A percentile compares a stretch with the other conserved stretches of the same genome.
Conservation (phyloP, 768 basidiomycete species). For the Lepiota venenata region DNA sequence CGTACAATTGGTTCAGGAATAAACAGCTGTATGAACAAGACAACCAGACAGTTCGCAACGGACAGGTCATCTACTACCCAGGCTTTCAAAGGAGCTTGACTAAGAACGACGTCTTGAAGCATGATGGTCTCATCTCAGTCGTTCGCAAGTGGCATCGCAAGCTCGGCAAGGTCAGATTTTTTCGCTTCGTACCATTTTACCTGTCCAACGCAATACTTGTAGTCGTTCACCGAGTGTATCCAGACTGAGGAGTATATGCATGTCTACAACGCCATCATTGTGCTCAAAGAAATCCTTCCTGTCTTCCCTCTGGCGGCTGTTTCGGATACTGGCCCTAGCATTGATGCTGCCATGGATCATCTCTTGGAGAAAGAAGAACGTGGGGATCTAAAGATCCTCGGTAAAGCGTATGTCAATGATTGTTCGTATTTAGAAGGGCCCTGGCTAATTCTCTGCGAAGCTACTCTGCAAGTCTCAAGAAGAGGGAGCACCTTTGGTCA, state of each 20-base stretch:
- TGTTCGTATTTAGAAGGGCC: slow-evolving; percentile 3
- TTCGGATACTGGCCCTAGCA: slow-evolving; percentile 46
- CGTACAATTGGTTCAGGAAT: slow-evolving; percentile 77
- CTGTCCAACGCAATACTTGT: slow-evolving; percentile 5
- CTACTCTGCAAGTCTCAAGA: slow-evolving; percentile 74
- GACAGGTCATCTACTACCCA: slow-evolving; percentile 59
- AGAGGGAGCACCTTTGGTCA: slow-evolving; percentile 59
- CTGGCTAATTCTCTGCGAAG: slow-evolving; percentile 27
- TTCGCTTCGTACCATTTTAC: background rate
- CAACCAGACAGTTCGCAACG: slow-evolving; percentile 61
- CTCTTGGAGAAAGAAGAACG: slow-evolving; percentile 76
- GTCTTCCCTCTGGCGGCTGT: slow-evolving; percentile 79
- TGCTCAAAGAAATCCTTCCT: slow-evolving; percentile 87
- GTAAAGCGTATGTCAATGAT: slow-evolving; percentile 56
- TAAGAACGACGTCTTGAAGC: slow-evolving; percentile 59
- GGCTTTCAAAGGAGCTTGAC: slow-evolving; percentile 61
- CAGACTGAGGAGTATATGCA: slow-evolving; percentile 93
- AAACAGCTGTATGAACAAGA: slow-evolving; percentile 72
- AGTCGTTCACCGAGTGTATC: slow-evolving; percentile 82
- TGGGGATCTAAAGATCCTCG: slow-evolving; percentile 80
- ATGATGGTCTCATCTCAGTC: slow-evolving; percentile 67
- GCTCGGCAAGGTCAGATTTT: slow-evolving; percentile 52
- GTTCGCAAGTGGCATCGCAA: slow-evolving; percentile 84
- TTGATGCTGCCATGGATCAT: slow-evolving; percentile 60
- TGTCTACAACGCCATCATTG: slow-evolving; percentile 94